A percentile compares a stretch with the other conserved stretches of the same genome.
Evolutionary conservation across 495 filamentous ascomycete species (phyloP).

Genomic region (Hypoxylon intermedium): DNA sequence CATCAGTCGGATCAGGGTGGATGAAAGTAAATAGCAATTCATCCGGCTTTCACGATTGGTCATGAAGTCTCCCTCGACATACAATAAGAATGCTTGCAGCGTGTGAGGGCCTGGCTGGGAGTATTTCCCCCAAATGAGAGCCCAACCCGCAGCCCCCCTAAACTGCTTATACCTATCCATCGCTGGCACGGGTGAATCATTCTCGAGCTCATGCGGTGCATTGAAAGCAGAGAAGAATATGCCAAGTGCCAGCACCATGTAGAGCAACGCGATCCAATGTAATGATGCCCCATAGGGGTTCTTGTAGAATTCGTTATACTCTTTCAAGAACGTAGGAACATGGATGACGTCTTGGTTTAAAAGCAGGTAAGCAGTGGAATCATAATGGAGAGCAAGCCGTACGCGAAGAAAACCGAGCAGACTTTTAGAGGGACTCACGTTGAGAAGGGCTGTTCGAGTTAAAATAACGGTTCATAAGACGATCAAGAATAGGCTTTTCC

Average conservation of each 20-base stretch:
- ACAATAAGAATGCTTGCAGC: slow-evolving; percentile 58
- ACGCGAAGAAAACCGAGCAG: too few relatives aligned
- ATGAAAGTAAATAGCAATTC: slow-evolving; percentile 57
- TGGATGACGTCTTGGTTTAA: slow-evolving; percentile 48
- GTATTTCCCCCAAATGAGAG: slow-evolving; percentile 55
- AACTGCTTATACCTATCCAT: slow-evolving; percentile 49
- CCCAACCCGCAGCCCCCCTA: slow-evolving; percentile 48
- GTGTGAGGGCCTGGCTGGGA: slow-evolving; percentile 52
- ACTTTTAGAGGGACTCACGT: slow-evolving; percentile 44
- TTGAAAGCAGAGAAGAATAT: slow-evolving; percentile 48
- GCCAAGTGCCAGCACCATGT: slow-evolving; percentile 50
- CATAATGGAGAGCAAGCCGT: not conserved
- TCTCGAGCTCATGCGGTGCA: slow-evolving; percentile 50
- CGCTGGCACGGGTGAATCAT: slow-evolving; percentile 38
- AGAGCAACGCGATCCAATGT: slow-evolving; percentile 56
- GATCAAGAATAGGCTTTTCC: slow-evolving; percentile 46
- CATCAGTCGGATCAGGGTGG: slow-evolving; percentile 58
- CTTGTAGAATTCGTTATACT: slow-evolving; percentile 60
- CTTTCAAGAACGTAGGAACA: slow-evolving; percentile 51
- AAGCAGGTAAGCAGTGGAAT: slow-evolving; percentile 15
- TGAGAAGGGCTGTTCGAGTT: slow-evolving; percentile 54
- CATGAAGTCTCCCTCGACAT: slow-evolving; percentile 55
- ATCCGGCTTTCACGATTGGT: slow-evolving; percentile 52
- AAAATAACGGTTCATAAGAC: slow-evolving; percentile 58
- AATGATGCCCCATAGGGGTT: slow-evolving; percentile 46